Evolutionary conservation across 805 yeast species (phyloP).

Genomic region (Lipomyces oligophaga): DNA sequence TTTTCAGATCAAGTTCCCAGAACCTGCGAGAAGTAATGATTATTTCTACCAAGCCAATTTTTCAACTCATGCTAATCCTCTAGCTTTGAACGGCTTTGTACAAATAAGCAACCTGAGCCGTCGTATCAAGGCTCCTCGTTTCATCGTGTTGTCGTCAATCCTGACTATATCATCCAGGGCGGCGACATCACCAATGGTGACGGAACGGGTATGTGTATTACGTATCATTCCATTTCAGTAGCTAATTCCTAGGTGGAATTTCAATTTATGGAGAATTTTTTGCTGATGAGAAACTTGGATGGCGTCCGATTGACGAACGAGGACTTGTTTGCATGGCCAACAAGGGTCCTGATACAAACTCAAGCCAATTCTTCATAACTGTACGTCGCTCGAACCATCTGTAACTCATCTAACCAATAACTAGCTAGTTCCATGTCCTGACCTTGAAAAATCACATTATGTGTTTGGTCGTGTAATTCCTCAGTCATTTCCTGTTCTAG

Average conservation of each 20-base stretch:
- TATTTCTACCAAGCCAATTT: neutral
- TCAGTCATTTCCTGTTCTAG: constrained; percentile 9
- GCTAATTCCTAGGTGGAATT: constrained; percentile 42
- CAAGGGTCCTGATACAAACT: constrained; percentile 64
- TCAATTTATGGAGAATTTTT: constrained; percentile 69
- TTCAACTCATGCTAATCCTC: neutral
- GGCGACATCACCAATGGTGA: constrained; percentile 65
- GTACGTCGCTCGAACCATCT: constrained; percentile 4
- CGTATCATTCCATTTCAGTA: neutral
- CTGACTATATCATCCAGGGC: constrained; percentile 74
- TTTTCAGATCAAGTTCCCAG: constrained; percentile 16
- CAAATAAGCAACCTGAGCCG: constrained; percentile 60
- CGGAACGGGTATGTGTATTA: constrained; percentile 51
- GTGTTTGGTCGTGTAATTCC: constrained; percentile 60
- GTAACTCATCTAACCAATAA: neutral
- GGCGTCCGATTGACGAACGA: constrained; percentile 56
- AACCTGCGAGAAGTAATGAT: constrained; percentile 24
- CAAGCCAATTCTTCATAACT: constrained; percentile 90
- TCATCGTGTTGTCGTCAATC: constrained; percentile 62
- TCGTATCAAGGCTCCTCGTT: constrained; percentile 64
- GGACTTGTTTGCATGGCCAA: constrained; percentile 70
- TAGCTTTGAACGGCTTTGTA: constrained; percentile 64
- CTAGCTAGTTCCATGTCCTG: constrained; percentile 34
- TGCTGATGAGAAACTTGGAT: constrained; percentile 67
- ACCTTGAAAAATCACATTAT: constrained; percentile 93